A percentile compares a stretch with the other conserved stretches of the same genome.
Conservation (phyloP, 2,329 filamentous ascomycete genomes). For the Botrytis sinoallii region DNA sequence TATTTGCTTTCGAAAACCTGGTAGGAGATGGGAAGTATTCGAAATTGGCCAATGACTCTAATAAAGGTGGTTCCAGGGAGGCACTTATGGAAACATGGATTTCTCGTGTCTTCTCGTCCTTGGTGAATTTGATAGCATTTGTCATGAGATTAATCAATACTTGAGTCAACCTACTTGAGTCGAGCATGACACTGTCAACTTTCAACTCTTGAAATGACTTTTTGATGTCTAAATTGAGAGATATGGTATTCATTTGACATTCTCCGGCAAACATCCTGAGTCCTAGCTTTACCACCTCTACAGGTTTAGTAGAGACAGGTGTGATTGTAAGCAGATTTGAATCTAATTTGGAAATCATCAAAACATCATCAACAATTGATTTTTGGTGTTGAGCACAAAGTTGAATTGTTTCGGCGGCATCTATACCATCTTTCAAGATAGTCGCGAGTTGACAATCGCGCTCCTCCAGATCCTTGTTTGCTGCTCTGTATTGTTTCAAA, state of each 20-base stretch:
- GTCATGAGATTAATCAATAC: constrained; percentile 78
- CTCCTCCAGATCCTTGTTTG: constrained; percentile 34
- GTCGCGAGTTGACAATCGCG: constrained; percentile 35
- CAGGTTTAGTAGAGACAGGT: constrained; percentile 64
- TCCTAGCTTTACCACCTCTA: constrained; percentile 62
- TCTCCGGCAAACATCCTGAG: constrained; percentile 79
- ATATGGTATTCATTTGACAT: constrained; percentile 64
- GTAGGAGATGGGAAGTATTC: constrained; percentile 26
- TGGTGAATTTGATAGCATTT: constrained; percentile 81
- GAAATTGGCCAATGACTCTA: constrained; percentile 16
- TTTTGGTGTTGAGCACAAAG: constrained; percentile 75
- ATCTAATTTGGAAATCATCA: constrained; percentile 68
- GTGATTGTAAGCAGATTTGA: constrained; percentile 67
- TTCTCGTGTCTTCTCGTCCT: constrained; percentile 55
- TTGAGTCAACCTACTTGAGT: constrained; percentile 72
- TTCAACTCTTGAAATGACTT: constrained; percentile 55
- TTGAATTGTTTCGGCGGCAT: constrained; percentile 73
- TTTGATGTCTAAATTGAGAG: constrained; percentile 62
- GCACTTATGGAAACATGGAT: constrained; percentile 43
- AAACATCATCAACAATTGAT: constrained; percentile 59
- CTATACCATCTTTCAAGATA: constrained; percentile 59
- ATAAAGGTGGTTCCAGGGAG: constrained; percentile 39
- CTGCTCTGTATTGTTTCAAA: constrained; percentile 39
- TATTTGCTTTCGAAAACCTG: constrained; percentile 34
- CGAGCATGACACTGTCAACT: constrained; percentile 65